Base-by-base conservation (phyloP, 2,329 filamentous ascomycete genomes). In the Hymenoscyphus linearis region DNA sequence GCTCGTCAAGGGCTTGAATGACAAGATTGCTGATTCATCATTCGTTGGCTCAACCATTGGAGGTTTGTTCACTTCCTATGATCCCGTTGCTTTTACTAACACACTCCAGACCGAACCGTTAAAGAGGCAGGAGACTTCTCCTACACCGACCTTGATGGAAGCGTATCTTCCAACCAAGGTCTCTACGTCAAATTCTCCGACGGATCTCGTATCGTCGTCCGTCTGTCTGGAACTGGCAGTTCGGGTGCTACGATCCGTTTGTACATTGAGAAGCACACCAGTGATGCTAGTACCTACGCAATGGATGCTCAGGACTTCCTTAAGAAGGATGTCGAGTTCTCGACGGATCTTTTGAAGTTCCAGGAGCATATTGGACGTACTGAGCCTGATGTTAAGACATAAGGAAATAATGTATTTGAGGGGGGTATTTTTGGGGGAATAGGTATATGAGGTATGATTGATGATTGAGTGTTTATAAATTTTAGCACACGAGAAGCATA, bases 121-220 rank as follows among this genome's bases (percentile, higher is more conserved):
- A 80, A 86, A 56, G 90, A 96, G 70, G 93, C 93, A 6, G 95
- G 93, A 67, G 93, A 99, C 83, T 99, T 99, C 77, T 91, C 91
- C 35, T 99, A 99, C 84, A 98, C 91, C 9, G 95, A 99, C 74
- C 87, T 99, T n/a, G 95, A 99, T 72, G 95, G 93, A 64, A 96
- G 91, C 67, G 91, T 98, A 59, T 89, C 91, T 72, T 91, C 92
- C 74, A 96, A 97, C 81, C 95, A 99, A 80, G 95, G 95, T 67
- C 86, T 99, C 69, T 99, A 90, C 74, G 90, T 93, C 75, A 90
- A 90, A 76, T 98, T 98, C 77, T 91, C 92, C 60, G 93, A 96
- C 62, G 93, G 93, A 65, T 96, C 91, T 79, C 89, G 95, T 68
- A 93, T 98, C 64, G 92, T 99, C 58, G 92, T 98, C 62, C 90